Conservation (phyloP, 768 basidiomycete genomes). For the Boletus sp. region DNA sequence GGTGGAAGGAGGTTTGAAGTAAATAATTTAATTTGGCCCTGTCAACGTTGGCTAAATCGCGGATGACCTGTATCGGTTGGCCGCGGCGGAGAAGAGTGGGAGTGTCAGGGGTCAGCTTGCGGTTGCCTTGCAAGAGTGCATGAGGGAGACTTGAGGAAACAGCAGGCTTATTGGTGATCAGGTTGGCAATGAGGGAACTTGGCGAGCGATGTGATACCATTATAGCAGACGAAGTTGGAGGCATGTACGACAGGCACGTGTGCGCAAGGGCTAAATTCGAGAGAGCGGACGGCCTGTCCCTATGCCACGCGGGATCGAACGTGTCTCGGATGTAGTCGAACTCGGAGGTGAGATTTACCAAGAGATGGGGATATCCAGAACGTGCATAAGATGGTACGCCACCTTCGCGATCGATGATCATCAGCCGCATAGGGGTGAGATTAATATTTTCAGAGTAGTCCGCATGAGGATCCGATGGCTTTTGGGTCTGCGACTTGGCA, state of each 20-base stretch:
- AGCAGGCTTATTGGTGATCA: slow-evolving; percentile 97
- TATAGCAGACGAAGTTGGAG: slow-evolving; percentile 87
- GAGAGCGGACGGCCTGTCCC: slow-evolving; percentile 80
- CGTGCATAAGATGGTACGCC: slow-evolving; percentile 98
- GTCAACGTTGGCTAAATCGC: slow-evolving; percentile 70
- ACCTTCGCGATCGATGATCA: slow-evolving; percentile 97
- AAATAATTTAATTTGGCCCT: slow-evolving; percentile 70
- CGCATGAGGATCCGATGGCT: slow-evolving; percentile 31
- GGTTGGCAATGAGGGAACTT: slow-evolving; percentile 91
- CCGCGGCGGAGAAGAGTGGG: slow-evolving; percentile 92
- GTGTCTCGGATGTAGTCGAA: slow-evolving; percentile 81
- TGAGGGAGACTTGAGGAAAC: slow-evolving; percentile 95
- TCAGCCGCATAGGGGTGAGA: slow-evolving; percentile 90
- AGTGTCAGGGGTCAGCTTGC: slow-evolving; percentile 83
- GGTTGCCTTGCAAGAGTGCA: slow-evolving; percentile 83
- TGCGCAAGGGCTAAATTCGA: slow-evolving; percentile 82
- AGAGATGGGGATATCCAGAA: slow-evolving; percentile 88
- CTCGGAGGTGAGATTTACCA: slow-evolving; percentile 92
- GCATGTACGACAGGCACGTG: slow-evolving; percentile 90
- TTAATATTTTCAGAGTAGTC: slow-evolving; percentile 60
- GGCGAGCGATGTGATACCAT: slow-evolving; percentile 98
- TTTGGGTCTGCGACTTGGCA: slow-evolving; percentile 35
- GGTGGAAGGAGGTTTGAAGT: slow-evolving; percentile 84
- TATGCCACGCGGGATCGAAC: slow-evolving; percentile 73
- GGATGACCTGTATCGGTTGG: slow-evolving; percentile 80